Evolutionary conservation across 805 yeast genomes (phyloP).

Genomic region (Blastobotrys chiropterorum): DNA sequence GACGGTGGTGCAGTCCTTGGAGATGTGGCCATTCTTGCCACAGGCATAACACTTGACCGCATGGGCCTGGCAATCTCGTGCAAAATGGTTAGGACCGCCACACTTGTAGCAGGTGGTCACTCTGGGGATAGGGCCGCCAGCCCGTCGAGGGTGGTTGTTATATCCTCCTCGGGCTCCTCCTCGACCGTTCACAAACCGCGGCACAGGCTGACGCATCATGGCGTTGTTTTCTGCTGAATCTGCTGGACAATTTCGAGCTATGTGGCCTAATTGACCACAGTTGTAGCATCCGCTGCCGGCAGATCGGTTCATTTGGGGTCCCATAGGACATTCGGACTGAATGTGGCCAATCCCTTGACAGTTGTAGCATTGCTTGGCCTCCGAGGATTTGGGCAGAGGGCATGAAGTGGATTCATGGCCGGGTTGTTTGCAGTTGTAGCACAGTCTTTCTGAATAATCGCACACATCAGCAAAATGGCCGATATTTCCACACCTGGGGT

Average conservation of each 20-base stretch:
- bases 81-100: conserved; percentile 90
- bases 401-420: conserved; percentile 83
- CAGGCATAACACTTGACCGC: conserved; percentile 80
- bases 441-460: conserved; percentile 72
- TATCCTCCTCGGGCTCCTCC: conserved; percentile 19
- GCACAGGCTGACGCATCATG: not conserved
- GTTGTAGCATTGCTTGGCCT: conserved; percentile 79
- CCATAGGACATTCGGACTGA: conserved; percentile 68
- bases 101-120: conserved; percentile 72
- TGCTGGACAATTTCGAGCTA: conserved; percentile 61
- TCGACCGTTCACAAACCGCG: no score
- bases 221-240: conserved; percentile 13
- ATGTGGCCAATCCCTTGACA: conserved; percentile 88
- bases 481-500: conserved; percentile 77
- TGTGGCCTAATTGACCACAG: conserved; percentile 74
- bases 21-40: conserved; percentile 78
- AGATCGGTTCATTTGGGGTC: conserved; percentile 42
- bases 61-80: conserved; percentile 77
- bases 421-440: conserved; percentile 88
- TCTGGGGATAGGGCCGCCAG: conserved; percentile 20
- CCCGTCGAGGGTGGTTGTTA: conserved; percentile 32
- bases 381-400: conserved; percentile 78
- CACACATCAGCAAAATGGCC: conserved; percentile 90
- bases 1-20: conserved; percentile 23
- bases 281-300: conserved; percentile 62